Conservation (phyloP, 2,329 filamentous ascomycete species). For the Talaromyces sp. region DNA sequence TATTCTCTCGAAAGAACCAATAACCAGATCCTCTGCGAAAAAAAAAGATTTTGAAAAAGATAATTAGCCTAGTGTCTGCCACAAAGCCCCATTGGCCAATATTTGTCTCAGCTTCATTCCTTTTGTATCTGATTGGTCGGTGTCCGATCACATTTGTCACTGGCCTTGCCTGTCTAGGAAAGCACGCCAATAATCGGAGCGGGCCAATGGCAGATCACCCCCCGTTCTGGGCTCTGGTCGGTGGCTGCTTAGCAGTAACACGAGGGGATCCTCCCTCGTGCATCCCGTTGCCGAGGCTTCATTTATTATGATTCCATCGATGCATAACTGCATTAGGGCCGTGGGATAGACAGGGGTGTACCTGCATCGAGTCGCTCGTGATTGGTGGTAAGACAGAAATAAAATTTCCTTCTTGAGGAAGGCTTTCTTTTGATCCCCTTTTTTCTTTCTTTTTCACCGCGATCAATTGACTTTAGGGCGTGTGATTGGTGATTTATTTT, state of each 20-base stretch:
- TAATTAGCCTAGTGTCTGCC: background rate
- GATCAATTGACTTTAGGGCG: background rate
- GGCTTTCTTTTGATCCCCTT: background rate
- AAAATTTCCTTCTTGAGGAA: background rate
- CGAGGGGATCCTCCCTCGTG: background rate
- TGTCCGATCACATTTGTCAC: background rate
- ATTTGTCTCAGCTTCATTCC: background rate
- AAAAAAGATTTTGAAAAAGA: background rate
- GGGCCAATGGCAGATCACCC: background rate
- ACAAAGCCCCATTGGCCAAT: background rate
- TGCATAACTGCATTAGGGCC: background rate
- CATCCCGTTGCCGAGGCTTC: background rate
- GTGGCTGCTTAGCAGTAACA: background rate
- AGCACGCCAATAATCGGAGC: background rate
- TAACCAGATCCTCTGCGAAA: background rate
- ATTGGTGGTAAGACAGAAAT: background rate
- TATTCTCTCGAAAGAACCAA: slow-evolving; percentile 2
- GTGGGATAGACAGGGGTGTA: background rate
- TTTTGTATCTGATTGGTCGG: background rate
- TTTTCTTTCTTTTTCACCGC: background rate
- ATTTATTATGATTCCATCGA: background rate
- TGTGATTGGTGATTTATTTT: background rate
- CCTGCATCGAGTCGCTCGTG: background rate
- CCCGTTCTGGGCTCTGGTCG: background rate
- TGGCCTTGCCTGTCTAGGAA: background rate